These are phyloP conservation scores for Colletotrichum destructivum DNA, from an alignment of 2,329 filamentous ascomycete genomes.

Conservation along the genomic window DNA sequence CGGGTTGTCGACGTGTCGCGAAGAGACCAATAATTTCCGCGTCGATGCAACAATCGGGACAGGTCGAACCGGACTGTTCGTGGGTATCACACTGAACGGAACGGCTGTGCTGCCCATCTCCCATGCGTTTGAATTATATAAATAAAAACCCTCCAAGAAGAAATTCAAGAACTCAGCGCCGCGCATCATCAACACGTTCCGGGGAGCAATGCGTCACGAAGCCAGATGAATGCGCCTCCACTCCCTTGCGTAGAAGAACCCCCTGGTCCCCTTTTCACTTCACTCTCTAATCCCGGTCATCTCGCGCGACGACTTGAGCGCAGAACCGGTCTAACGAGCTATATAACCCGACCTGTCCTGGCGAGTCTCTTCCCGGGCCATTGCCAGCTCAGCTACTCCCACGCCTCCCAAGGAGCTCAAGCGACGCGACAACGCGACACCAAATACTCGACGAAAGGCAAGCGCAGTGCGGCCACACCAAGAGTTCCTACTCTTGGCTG, in stretches of 20 bases:
- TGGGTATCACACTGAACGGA: conserved; percentile 9
- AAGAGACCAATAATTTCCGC: conserved; percentile 17
- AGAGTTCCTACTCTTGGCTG: not conserved
- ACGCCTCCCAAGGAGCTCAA: not conserved
- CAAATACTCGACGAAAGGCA: not conserved
- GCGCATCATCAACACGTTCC: conserved; percentile 3
- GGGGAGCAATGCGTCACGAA: conserved; percentile 19
- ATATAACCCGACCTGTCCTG: not conserved
- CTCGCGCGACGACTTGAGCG: not conserved
- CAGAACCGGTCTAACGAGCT: not conserved
- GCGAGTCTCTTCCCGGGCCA: not conserved
- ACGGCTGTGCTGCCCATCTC: not conserved
- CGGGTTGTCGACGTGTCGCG: conserved; percentile 15
- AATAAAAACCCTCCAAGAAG: not conserved
- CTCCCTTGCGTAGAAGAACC: conserved; percentile 7
- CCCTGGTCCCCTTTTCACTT: not conserved
- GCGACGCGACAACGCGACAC: conserved; percentile 3
- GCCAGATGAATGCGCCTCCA: conserved; percentile 30
- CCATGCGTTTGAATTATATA: not conserved
- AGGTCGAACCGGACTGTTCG: not conserved
- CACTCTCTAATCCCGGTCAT: not conserved
- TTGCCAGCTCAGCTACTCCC: not conserved
- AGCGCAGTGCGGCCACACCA: not conserved
- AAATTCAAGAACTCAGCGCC: not conserved
- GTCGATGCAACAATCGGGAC: conserved; percentile 16